A percentile compares a stretch with the other conserved stretches of the same genome.
These are phyloP conservation scores for Aspergillus uvarum DNA, from an alignment of 2,329 filamentous ascomycete genomes.

Conservation along the genomic window DNA sequence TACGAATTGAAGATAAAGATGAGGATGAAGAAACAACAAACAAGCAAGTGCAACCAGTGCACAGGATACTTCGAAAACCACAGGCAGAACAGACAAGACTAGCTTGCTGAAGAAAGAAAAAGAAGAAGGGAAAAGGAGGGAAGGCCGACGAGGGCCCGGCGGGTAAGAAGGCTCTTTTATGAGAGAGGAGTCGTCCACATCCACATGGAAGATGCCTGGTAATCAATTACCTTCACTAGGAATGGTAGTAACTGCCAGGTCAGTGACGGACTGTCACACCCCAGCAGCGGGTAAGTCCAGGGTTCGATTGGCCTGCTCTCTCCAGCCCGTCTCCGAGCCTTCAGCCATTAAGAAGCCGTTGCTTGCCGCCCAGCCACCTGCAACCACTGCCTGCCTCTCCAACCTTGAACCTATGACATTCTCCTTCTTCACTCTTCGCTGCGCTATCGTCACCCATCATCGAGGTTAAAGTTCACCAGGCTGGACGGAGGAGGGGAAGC, in stretches of 20 bases:
- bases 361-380: slow-evolving; percentile 2
- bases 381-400: neutral
- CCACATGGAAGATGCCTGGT: too few relatives aligned
- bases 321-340: neutral
- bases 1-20: slow-evolving; percentile 8
- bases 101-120: slow-evolving; percentile 65
- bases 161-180: slow-evolving; percentile 19
- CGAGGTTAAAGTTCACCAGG: slow-evolving; percentile 2
- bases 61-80: slow-evolving; percentile 46
- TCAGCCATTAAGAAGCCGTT: neutral
- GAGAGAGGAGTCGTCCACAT: too few relatives aligned
- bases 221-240: too few relatives aligned
- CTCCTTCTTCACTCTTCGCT: neutral
- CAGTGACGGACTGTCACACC: neutral
- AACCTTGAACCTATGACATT: neutral
- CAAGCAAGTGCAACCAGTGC: slow-evolving; percentile 41
- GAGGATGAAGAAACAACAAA: slow-evolving; percentile 36
- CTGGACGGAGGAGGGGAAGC: neutral
- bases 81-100: slow-evolving; percentile 42
- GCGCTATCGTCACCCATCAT: slow-evolving; percentile 1
- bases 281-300: slow-evolving; percentile 2
- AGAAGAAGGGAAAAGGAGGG: slow-evolving; percentile 25
- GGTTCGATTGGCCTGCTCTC: neutral
- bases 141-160: slow-evolving; percentile 16
- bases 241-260: neutral